Base-by-base conservation (phyloP, 805 yeast species). In the Grigorovia jiainica region DNA sequence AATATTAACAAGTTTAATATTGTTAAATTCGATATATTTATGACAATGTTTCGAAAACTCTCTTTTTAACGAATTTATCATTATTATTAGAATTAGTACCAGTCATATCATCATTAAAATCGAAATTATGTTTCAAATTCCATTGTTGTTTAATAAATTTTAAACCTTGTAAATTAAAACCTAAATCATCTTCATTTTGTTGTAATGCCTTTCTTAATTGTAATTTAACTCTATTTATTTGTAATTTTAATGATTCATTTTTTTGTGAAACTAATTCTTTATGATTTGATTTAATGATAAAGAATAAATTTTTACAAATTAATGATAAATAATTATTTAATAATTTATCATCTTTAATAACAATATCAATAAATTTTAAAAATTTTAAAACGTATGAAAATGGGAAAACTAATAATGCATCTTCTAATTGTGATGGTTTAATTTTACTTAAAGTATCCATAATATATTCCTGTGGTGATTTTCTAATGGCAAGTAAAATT, bases 341-440 rank as follows among this genome's bases (percentile, higher is more conserved):
- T 43, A 75, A 67, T 43, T 64, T 60, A 34, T 67, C 61, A 21
- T 66, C 66, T 40, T 67, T 61, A 31, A 92, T 76, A 86, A 95
- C 89, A 23, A 76, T 70, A 48, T 78, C 81, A 41, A 92, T 76
- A 52, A 87, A 83, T 50, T 71, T 71, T 47, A 92, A 70, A 39
- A 92, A 70, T 49, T 75, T 76, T 43, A 79, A 58, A 2, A 89
- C 80, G 61, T 80, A 82, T 9, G 95, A 86, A 55, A 90, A 89
- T 25, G 98, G 96, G 41, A 92, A 68, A 1, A 92, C 95, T 37
- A 92, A 64, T 42, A 92, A 70, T 1, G 97, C 95, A 63, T 92
- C 99, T 53, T 90, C 96, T 29, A 92, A 65, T 54, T 90, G 95
- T 0, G 94, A 74, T 0, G 95, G 76, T 52, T 74, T 82, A 58